Conservation (phyloP, 192 early-diverging fungal species). For the Obelidium mucronatum region DNA sequence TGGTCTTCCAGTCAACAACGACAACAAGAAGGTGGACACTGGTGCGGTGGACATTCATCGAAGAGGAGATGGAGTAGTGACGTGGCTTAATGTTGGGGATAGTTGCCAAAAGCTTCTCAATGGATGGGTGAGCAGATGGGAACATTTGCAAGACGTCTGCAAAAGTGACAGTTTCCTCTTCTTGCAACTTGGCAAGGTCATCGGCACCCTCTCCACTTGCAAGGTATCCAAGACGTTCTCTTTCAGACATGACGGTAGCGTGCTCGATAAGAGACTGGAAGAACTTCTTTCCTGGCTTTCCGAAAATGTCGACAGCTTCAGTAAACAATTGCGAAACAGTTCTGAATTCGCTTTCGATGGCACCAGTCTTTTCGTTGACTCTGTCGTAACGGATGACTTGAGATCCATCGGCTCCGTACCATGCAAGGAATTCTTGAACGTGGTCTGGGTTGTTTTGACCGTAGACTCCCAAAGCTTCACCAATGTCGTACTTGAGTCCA, state of each 20-base stretch:
- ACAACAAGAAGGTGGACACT: slow-evolving; percentile 92
- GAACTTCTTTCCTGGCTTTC: slow-evolving; percentile 93
- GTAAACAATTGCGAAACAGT: slow-evolving; percentile 81
- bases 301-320: slow-evolving; percentile 90
- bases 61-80: slow-evolving; percentile 98
- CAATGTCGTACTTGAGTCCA: slow-evolving; percentile 87
- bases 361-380: slow-evolving; percentile 55
- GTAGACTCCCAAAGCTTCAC: slow-evolving; percentile 93
- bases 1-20: slow-evolving; percentile 86
- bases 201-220: slow-evolving; percentile 69
- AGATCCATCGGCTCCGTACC: slow-evolving; percentile 74
- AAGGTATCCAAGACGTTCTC: slow-evolving; percentile 48
- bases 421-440: slow-evolving; percentile 75
- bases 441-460: slow-evolving; percentile 82
- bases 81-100: slow-evolving; percentile 93
- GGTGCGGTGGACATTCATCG: slow-evolving; percentile 84
- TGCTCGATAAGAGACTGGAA: slow-evolving; percentile 80
- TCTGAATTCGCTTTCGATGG: slow-evolving; percentile 65
- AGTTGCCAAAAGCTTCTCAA: slow-evolving; percentile 74
- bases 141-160: slow-evolving; percentile 90
- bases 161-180: slow-evolving; percentile 81
- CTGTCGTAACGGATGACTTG: slow-evolving; percentile 70
- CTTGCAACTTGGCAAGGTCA: slow-evolving; percentile 81
- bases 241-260: slow-evolving; percentile 74
- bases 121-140: slow-evolving; percentile 76